Percentiles rank a stretch among this genome's conserved stretches.
These are phyloP conservation scores for Populus simonii DNA, from an alignment of 345 rosid genomes.

Conservation along the genomic window DNA sequence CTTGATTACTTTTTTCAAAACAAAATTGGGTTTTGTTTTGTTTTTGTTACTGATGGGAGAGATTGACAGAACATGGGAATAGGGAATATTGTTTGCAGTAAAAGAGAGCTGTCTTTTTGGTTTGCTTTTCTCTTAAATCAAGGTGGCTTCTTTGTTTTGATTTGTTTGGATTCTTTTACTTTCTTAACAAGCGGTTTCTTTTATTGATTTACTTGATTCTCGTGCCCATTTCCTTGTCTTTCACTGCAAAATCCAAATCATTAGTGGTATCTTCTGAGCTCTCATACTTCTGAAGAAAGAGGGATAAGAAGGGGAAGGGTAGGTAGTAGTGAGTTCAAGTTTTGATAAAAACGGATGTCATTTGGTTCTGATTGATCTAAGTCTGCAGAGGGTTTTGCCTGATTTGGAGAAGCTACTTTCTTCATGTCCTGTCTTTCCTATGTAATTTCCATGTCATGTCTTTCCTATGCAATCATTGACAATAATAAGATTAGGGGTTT, in stretches of 20 bases:
- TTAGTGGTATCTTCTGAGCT: not conserved
- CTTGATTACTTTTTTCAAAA: too few relatives aligned
- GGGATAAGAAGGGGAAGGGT: not conserved
- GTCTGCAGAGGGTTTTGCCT: slow-evolving; percentile 1
- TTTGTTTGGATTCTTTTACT: slow-evolving; percentile 13
- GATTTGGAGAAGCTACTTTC: not conserved
- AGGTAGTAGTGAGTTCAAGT: not conserved
- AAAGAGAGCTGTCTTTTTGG: not conserved
- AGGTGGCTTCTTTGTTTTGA: slow-evolving; percentile 7
- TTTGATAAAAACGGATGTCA: not conserved
- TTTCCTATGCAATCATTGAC: not conserved
- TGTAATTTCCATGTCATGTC: not conserved
- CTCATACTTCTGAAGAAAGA: not conserved
- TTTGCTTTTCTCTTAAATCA: slow-evolving; percentile 11
- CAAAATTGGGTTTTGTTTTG: not conserved
- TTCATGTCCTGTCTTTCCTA: not conserved
- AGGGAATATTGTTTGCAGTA: not conserved
- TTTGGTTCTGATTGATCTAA: not conserved
- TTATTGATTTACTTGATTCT: not conserved
- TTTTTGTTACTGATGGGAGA: not conserved
- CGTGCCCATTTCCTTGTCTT: not conserved
- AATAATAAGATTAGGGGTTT: too few relatives aligned
- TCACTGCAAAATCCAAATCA: not conserved
- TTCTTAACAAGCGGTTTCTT: not conserved
- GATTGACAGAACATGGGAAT: not conserved